Conservation (phyloP, 306 rosid species). For the Comarum palustre region DNA sequence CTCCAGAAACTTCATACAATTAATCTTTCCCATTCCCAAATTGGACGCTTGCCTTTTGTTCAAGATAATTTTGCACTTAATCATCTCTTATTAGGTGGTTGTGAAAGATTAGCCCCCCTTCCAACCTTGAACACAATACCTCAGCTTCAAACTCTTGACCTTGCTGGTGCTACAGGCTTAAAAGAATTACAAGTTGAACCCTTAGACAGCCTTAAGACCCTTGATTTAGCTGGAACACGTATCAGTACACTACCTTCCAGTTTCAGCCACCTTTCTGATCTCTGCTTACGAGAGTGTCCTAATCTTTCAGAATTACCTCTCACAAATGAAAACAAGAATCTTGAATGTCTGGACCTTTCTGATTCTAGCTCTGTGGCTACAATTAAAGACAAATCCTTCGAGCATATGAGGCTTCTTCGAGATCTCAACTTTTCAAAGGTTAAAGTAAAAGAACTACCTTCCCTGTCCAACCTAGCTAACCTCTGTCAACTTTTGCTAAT, state of each 20-base stretch:
- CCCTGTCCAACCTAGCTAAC: conserved; percentile 18
- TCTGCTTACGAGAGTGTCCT: conserved; percentile 11
- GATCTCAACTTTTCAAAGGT: conserved; percentile 29
- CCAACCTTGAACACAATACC: conserved; percentile 14
- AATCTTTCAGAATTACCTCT: conserved; percentile 5
- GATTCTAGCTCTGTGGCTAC: conserved; percentile 12
- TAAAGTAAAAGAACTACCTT: conserved; percentile 19
- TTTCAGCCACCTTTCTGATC: conserved; percentile 4
- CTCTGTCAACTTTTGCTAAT: conserved; percentile 22
- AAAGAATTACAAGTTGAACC: conserved; percentile 22
- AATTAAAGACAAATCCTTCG: conserved; percentile 17
- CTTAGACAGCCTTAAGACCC: conserved; percentile 22
- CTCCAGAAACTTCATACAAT: conserved; percentile 21
- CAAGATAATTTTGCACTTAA: conserved; percentile 17
- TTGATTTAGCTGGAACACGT: conserved; percentile 29
- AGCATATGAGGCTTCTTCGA: conserved; percentile 20
- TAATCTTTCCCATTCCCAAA: conserved; percentile 31
- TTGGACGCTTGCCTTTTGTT: conserved; percentile 25
- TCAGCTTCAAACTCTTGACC: conserved; percentile 29
- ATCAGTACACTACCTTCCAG: conserved; percentile 20
- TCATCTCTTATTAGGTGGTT: conserved; percentile 15
- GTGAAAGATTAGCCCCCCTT: conserved; percentile 13
- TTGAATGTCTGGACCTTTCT: conserved; percentile 30
- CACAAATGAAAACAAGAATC: conserved; percentile 8
- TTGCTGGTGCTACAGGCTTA: conserved; percentile 23